Conservation (phyloP, 495 filamentous ascomycete genomes). For the Podospora appendiculata region DNA sequence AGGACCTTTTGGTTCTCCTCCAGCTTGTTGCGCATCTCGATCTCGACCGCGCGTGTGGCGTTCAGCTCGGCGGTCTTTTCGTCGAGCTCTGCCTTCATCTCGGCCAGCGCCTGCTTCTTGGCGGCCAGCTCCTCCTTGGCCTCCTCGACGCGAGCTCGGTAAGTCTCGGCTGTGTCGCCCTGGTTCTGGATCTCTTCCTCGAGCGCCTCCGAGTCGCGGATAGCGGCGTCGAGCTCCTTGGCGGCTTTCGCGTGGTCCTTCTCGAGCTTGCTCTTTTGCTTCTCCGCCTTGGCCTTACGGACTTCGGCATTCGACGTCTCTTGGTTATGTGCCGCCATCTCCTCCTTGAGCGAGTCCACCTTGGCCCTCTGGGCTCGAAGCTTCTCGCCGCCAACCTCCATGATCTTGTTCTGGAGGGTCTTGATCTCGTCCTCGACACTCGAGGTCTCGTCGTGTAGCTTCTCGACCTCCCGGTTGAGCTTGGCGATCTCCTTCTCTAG, state of each 20-base stretch:
- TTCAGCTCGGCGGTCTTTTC: conserved; percentile 82
- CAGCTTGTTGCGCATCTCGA: conserved; percentile 97
- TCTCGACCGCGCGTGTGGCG: conserved; percentile 80
- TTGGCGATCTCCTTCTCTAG: conserved; percentile 71
- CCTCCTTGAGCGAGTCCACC: conserved; percentile 86
- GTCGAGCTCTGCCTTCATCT: conserved; percentile 78
- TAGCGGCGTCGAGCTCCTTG: conserved; percentile 64
- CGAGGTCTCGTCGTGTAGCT: conserved; percentile 70
- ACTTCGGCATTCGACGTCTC: conserved; percentile 79
- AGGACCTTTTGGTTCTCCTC: conserved; percentile 92
- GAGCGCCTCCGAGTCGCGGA: conserved; percentile 63
- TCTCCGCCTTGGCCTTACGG: conserved; percentile 81
- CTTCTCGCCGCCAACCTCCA: conserved; percentile 92
- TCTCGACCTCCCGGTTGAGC: conserved; percentile 70
- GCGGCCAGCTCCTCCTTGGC: conserved; percentile 71
- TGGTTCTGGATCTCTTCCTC: conserved; percentile 72
- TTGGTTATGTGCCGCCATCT: conserved; percentile 72
- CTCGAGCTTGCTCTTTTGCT: conserved; percentile 78
- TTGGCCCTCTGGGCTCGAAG: conserved; percentile 84
- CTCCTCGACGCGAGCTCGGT: conserved; percentile 70
- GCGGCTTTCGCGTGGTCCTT: conserved; percentile 69
- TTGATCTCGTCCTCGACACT: conserved; percentile 90
- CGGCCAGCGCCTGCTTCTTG: conserved; percentile 73
- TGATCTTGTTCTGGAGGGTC: conserved; percentile 86
- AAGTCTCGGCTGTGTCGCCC: conserved; percentile 61